Evolutionary conservation across 1,284 basidiomycete genomes (phyloP).

Genomic region (Ganoderma boninense): DNA sequence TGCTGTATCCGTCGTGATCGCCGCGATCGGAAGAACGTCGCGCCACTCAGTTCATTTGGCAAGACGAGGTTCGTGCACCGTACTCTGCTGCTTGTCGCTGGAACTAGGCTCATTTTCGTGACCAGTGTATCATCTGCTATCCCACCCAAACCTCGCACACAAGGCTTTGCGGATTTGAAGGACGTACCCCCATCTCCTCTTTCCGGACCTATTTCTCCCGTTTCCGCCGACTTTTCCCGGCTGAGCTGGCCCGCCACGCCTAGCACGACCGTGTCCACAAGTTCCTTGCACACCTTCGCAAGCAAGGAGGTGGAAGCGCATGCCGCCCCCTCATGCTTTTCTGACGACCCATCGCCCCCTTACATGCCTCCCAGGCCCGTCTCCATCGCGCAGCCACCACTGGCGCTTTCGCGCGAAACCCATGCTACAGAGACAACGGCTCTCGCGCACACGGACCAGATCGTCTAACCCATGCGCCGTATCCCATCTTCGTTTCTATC

Average conservation of each 20-base stretch:
- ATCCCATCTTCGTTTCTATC: too few species aligned
- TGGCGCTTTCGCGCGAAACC: too few species aligned
- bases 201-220: neutral
- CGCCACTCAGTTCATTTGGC: neutral
- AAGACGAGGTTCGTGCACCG: neutral
- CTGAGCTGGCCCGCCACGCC: neutral
- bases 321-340: conserved; percentile 34
- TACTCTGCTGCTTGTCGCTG: too few species aligned
- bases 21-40: neutral
- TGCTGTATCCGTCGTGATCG: neutral
- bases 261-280: neutral
- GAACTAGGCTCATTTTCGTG: too few species aligned
- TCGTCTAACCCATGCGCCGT: too few species aligned
- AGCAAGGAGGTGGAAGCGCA: too few species aligned
- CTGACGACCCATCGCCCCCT: conserved; percentile 45
- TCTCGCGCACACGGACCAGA: too few species aligned
- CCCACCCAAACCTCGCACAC: too few species aligned
- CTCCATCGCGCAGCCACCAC: too few species aligned
- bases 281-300: too few species aligned
- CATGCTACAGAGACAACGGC: too few species aligned
- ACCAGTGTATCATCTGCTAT: too few species aligned
- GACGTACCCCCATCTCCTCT: neutral
- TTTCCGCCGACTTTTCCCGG: neutral
- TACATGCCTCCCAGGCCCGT: conserved; percentile 20
- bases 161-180: neutral